Conservation (phyloP, 768 basidiomycete species). For the Amanita subjunquillea region DNA sequence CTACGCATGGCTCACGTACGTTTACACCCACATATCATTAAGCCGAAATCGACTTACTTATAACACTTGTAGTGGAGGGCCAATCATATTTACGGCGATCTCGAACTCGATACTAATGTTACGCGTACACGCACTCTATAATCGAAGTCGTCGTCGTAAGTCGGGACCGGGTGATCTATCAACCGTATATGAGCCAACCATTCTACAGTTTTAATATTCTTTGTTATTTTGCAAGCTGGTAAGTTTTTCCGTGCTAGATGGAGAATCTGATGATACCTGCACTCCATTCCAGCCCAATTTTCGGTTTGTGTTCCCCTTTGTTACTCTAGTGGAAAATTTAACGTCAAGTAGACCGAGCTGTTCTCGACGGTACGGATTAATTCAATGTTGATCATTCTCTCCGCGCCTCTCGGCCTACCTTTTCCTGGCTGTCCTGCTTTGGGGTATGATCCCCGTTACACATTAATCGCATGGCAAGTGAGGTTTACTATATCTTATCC, state of each 20-base stretch:
- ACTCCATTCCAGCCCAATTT: background rate
- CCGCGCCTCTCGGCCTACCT: background rate
- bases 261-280: background rate
- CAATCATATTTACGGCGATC: background rate
- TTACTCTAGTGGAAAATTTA: background rate
- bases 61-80: background rate
- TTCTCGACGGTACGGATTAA: background rate
- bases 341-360: background rate
- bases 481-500: background rate
- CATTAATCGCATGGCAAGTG: background rate
- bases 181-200: background rate
- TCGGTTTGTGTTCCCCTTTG: background rate
- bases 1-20: background rate
- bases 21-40: background rate
- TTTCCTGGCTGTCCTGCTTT: background rate
- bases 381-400: background rate
- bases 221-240: background rate
- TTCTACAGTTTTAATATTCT: background rate
- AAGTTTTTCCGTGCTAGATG: background rate
- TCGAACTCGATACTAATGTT: background rate
- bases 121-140: background rate
- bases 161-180: background rate
- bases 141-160: background rate
- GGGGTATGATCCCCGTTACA: background rate
- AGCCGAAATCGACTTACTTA: background rate